These are phyloP conservation scores for Cryptosporidium tyzzeri DNA, from an alignment of 169 alveolate species.

Conservation along the genomic window DNA sequence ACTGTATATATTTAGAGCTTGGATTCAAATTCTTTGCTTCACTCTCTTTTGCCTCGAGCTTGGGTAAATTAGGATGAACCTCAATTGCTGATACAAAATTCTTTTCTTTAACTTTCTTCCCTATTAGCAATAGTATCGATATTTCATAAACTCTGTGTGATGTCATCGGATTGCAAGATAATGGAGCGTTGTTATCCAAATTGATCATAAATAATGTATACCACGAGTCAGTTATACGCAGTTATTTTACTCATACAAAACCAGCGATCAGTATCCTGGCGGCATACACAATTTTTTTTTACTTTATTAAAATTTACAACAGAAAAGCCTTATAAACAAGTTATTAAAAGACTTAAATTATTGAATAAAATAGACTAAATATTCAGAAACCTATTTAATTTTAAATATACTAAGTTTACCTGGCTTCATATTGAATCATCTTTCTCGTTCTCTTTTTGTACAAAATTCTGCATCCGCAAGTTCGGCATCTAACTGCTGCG, in stretches of 20 bases:
- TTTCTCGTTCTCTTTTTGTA: slow-evolving; percentile 79
- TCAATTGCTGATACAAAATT: slow-evolving; percentile 17
- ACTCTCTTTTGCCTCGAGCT: slow-evolving; percentile 19
- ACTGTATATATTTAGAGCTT: neutral
- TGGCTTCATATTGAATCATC: slow-evolving; percentile 80
- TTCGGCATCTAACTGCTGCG: slow-evolving; percentile 78
- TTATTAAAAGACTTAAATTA: neutral
- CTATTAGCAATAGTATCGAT: slow-evolving; percentile 10
- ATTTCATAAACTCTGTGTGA: slow-evolving; percentile 24
- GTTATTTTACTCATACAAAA: neutral
- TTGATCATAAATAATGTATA: too few relatives aligned
- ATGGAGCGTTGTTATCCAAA: neutral
- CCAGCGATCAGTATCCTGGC: slow-evolving; percentile 23
- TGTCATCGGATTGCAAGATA: neutral
- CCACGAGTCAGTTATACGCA: neutral
- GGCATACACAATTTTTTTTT: neutral
- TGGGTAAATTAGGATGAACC: slow-evolving; percentile 50
- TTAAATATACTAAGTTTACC: slow-evolving; percentile 31
- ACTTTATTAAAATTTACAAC: neutral
- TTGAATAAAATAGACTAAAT: neutral
- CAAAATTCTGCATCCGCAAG: slow-evolving; percentile 79
- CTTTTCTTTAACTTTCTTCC: neutral
- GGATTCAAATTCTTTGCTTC: neutral
- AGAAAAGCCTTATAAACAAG: neutral
- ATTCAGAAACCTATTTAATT: neutral